Conservation (phyloP, 768 basidiomycete genomes). For the Hericium coralloides region DNA sequence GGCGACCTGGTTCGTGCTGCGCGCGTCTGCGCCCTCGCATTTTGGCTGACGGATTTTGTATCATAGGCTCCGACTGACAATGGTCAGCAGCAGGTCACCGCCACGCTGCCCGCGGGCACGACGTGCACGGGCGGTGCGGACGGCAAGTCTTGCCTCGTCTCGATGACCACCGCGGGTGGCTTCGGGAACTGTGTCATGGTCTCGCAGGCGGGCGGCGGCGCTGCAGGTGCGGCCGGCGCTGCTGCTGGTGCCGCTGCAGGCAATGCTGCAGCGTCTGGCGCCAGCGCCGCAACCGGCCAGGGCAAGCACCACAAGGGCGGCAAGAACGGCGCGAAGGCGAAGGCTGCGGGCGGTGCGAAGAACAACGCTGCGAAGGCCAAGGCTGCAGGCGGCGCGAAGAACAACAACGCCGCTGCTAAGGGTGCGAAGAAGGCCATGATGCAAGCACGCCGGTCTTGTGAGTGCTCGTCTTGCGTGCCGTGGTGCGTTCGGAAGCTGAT, state of each 20-base stretch:
- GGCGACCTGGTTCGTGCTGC: conserved; percentile 32
- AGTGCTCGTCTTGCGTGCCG: too few species aligned
- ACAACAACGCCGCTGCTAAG: background rate
- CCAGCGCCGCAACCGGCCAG: too few species aligned
- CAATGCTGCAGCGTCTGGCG: background rate
- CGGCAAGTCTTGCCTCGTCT: conserved; percentile 40
- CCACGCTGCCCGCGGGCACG: conserved; percentile 37
- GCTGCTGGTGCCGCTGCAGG: background rate
- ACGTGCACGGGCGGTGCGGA: conserved; percentile 41
- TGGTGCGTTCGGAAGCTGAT: too few species aligned
- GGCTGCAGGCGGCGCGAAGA: too few species aligned
- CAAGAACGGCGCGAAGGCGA: too few species aligned
- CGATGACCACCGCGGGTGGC: conserved; percentile 37
- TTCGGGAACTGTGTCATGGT: conserved; percentile 49
- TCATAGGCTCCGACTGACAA: conserved; percentile 28
- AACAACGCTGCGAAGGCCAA: too few species aligned
- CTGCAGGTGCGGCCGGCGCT: background rate
- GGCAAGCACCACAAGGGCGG: too few species aligned
- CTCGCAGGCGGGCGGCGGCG: conserved; percentile 14
- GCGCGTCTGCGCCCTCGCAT: background rate
- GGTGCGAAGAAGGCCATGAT: background rate
- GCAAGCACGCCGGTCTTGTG: too few species aligned
- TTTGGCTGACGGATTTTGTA: background rate
- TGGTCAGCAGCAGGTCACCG: conserved; percentile 34
- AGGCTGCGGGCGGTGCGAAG: too few species aligned